Evolutionary conservation across 1,139 yeast species (phyloP), one percentile per base, ranked within the genome.

Genomic region (Blastobotrys apis): DNA sequence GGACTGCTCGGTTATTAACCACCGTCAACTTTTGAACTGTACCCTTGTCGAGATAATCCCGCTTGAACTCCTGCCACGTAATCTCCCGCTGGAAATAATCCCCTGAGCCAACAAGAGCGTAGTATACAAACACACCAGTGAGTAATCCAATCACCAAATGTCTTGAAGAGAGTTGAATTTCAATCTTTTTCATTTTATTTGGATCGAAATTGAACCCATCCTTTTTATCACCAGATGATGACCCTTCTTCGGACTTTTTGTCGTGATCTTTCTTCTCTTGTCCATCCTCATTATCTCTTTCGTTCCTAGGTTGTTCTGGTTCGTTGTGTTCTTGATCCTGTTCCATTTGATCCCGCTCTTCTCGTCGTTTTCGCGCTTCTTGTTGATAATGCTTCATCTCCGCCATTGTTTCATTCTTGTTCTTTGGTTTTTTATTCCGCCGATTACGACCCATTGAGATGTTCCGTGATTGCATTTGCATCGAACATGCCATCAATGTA

Each of bases 1-100:
- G 87, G 0, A 86, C 97, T n/a, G 77, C 71, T 46, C 76, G 73
- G 56, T 80, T 80, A 66, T 90, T 90, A 32, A 88, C 75, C 31
- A 92, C 97, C 17, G 74, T 74, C 37, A 92, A 72, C 51, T 77
- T 78, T 47, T 81, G 78, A 23, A 92, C 97, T 38, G 84, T 71
- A 3, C 97, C 97, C 56, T 81, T 82, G 53, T 85, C 94, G 37
- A 92, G 72, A 59, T 84, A 87, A 49, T 83, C 80, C 19, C 81
- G 75, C 60, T 85, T 84, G 72, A 92, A 92, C 62, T 87, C 95
- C 66, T 90, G 97, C 75, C 86, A 87, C 1, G 97, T 84, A 52
- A 92, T 71, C 52, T 66, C 73, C 21, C 65, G 39, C 50, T 50
- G 54, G 45, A 71, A 66, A 53, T 64, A 54, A 44, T 63, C 65